Base-by-base conservation (phyloP, 345 rosid species). In the Pistacia integerrima region DNA sequence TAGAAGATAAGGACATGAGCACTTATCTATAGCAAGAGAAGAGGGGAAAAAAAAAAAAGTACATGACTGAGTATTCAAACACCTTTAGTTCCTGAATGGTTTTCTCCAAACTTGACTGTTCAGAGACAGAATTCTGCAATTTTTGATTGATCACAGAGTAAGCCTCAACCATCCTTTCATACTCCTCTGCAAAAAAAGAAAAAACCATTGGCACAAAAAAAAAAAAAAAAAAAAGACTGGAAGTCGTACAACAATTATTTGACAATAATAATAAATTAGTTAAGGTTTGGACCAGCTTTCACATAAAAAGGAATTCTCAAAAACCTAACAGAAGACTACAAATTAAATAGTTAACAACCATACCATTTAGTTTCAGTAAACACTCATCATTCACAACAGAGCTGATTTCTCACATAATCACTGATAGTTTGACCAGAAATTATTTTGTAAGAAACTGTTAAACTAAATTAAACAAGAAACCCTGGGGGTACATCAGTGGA, bases 111-210 rank as follows among this genome's bases (percentile, higher is more conserved):
- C 86, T 87, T 77, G 87, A 80, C 83, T 84, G 92, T 59, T 92
- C 98, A 70, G 91, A 90, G 4, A 81, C 75, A 62, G 90, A 91
- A 57, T 85, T 87, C 87, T 90, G 97, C 79, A 96, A 85, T 72
- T 90, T 96, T 75, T 90, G 90, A 77, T 85, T 90, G 73, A 96
- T 88, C 54, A 85, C 48, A 68, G 93, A 81, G 81, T 93, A 90
- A 16, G 98, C 93, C 75, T 92, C 98, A 72, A 75, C 88, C 92
- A 92, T 90, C 82, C 91, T 88, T 74, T 93, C 98, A 86, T 96
- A 88, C 75, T 96, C 97, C 78, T 85, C 99, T 96, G 90, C 86
- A 80, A 5, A 82, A 79, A 78, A 5, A 76, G 17, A 70, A 70
- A 73, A 48, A 30, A 30, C 16, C n/a, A 33, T 69, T 22, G 51